Conservation (phyloP, 1,139 yeast species). For the Hansenula lynferdii region DNA sequence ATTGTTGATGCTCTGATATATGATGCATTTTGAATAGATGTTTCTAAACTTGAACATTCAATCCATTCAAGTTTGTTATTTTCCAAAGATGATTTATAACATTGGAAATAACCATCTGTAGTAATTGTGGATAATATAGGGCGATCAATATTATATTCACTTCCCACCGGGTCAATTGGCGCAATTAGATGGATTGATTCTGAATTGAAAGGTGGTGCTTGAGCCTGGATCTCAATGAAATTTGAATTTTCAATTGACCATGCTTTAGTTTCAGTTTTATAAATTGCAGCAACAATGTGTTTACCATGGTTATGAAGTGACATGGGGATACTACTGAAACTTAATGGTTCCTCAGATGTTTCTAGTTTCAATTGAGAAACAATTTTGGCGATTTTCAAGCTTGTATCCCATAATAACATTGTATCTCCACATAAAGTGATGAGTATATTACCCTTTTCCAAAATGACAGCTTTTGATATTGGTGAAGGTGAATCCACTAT, state of each 20-base stretch:
- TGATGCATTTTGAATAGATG: slow-evolving; percentile 50
- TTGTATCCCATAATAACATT: slow-evolving; percentile 65
- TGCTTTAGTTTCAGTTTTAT: slow-evolving; percentile 25
- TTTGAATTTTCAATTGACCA: slow-evolving; percentile 21
- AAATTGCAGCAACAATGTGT: slow-evolving; percentile 42
- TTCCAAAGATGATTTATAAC: slow-evolving; percentile 39
- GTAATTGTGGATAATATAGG: slow-evolving; percentile 57
- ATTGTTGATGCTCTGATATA: slow-evolving; percentile 70
- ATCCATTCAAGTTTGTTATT: slow-evolving; percentile 42
- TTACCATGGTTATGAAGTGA: slow-evolving; percentile 25
- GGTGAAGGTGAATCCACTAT: slow-evolving; percentile 32
- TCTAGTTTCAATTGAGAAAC: slow-evolving; percentile 11
- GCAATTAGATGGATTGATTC: slow-evolving; percentile 43
- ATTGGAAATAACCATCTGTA: slow-evolving; percentile 46
- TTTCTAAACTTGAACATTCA: slow-evolving; percentile 40
- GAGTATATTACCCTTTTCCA: slow-evolving; percentile 48
- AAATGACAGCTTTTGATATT: slow-evolving; percentile 44
- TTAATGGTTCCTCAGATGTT: slow-evolving; percentile 26
- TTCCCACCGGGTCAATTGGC: slow-evolving; percentile 66
- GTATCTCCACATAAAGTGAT: slow-evolving; percentile 37
- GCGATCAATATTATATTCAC: slow-evolving; percentile 33
- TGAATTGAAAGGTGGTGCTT: slow-evolving; percentile 16
- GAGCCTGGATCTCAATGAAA: slow-evolving; percentile 27
- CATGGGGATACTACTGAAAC: slow-evolving; percentile 46
- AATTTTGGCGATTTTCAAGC: slow-evolving; percentile 15